phyloP scores from a whole-genome alignment of 2,329 filamentous ascomycete genomes.

The Cytospora leucostoma region DNA sequence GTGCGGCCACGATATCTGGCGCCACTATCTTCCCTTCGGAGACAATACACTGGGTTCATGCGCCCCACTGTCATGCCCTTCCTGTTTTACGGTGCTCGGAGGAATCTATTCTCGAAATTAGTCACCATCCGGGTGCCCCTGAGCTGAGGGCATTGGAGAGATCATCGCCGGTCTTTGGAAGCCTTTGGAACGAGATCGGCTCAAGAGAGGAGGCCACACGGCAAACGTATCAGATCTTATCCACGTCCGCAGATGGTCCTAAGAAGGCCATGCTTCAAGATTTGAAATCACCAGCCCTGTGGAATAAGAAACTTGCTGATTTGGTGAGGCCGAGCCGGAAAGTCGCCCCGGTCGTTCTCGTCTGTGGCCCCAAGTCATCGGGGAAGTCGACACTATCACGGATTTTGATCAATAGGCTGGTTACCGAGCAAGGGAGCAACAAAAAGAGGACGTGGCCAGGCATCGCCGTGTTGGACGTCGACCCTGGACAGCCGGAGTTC shows the following conservation, averaged over 20 bases:
- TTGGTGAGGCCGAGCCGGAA: constrained; percentile 41
- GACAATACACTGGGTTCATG: constrained; percentile 58
- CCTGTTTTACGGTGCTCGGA: constrained; percentile 62
- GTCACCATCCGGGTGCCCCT: constrained; percentile 51
- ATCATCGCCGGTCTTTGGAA: constrained; percentile 67
- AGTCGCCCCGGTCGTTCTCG: constrained; percentile 49
- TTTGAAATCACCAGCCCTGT: constrained; percentile 57
- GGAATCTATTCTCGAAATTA: constrained; percentile 55
- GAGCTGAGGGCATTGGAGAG: constrained; percentile 55
- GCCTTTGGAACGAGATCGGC: constrained; percentile 61
- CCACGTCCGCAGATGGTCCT: constrained; percentile 54
- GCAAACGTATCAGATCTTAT: constrained; percentile 38
- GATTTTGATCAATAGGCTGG: constrained; percentile 64
- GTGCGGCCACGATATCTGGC: constrained; percentile 66
- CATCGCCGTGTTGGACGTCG: constrained; percentile 70
- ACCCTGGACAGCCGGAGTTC: constrained; percentile 78
- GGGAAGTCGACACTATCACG: constrained; percentile 76
- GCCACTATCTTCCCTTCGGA: constrained; percentile 57
- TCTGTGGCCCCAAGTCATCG: constrained; percentile 70
- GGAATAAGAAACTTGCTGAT: constrained; percentile 61
- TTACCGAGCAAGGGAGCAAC: constrained; percentile 48
- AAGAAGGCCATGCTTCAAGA: constrained; percentile 54
- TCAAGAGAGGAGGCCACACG: background rate
- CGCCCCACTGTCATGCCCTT: constrained; percentile 69
- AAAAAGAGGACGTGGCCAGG: constrained; percentile 35